These are phyloP conservation scores for Iris pallida DNA, from an alignment of 116 monocot genomes.

Conservation along the genomic window DNA sequence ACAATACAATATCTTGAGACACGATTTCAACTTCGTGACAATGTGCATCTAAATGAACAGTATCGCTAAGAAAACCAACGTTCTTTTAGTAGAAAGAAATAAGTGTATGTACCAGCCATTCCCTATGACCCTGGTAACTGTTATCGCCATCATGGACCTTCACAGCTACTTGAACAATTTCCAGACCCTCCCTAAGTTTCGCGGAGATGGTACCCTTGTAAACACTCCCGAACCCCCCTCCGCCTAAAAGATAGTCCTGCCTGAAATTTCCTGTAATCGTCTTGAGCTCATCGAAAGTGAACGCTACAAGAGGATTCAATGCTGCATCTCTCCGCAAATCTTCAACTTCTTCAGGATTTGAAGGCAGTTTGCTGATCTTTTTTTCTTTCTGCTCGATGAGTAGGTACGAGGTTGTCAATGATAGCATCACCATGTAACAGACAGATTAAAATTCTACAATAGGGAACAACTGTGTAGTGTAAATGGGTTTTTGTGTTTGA, in stretches of 20 bases:
- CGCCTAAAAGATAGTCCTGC: slow-evolving; percentile 53
- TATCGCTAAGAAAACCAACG: neutral
- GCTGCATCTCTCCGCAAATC: slow-evolving; percentile 28
- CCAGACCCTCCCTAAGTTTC: slow-evolving; percentile 43
- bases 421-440: no score
- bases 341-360: slow-evolving; percentile 49
- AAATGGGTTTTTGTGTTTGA: no score
- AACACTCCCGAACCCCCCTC: slow-evolving; percentile 82
- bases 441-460: no score
- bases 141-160: slow-evolving; percentile 85
- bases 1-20: neutral
- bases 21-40: no score
- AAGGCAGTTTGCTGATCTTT: slow-evolving; percentile 21
- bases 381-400: slow-evolving; percentile 25
- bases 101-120: slow-evolving; percentile 72
- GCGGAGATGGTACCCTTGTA: slow-evolving; percentile 59
- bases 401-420: no score
- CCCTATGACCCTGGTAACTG: slow-evolving; percentile 78
- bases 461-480: no score
- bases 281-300: slow-evolving; percentile 58
- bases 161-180: slow-evolving; percentile 61
- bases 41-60: no score
- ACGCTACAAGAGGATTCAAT: slow-evolving; percentile 35
- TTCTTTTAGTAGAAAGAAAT: neutral
- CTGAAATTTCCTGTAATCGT: slow-evolving; percentile 65